These are phyloP conservation scores for Pseudopithomyces maydicus DNA, from an alignment of 2,329 filamentous ascomycete genomes.

Conservation along the genomic window DNA sequence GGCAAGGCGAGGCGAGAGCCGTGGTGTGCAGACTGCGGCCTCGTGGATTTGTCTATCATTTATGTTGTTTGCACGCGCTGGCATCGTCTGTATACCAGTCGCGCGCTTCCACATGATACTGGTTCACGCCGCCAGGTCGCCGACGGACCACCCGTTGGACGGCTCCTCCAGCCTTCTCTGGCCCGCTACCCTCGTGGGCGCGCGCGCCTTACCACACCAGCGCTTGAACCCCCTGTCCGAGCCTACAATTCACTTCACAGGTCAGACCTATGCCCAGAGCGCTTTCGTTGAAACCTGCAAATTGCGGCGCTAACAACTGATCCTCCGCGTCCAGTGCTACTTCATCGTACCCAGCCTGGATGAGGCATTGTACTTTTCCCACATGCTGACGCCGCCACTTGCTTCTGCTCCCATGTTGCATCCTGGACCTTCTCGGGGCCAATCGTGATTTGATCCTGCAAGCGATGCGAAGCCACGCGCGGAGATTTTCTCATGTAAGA, in stretches of 20 bases:
- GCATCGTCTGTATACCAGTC: slow-evolving; percentile 34
- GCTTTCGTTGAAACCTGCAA: slow-evolving; percentile 34
- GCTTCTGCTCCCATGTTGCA: slow-evolving; percentile 25
- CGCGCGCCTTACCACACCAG: slow-evolving; percentile 43
- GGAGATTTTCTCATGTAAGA: slow-evolving; percentile 26
- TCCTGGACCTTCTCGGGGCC: slow-evolving; percentile 20
- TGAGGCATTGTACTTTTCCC: slow-evolving; percentile 29
- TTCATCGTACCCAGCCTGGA: slow-evolving; percentile 23
- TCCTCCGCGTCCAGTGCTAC: slow-evolving; percentile 28
- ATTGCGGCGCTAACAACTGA: slow-evolving; percentile 37
- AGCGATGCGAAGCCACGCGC: slow-evolving; percentile 35
- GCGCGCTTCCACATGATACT: slow-evolving; percentile 44
- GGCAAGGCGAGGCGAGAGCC: too few relatives aligned
- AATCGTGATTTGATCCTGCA: slow-evolving; percentile 26
- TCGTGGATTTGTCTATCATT: slow-evolving; percentile 33
- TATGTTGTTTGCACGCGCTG: slow-evolving; percentile 45
- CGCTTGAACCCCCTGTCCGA: slow-evolving; percentile 28
- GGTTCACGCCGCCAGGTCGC: slow-evolving; percentile 27
- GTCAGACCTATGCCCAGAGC: slow-evolving; percentile 20
- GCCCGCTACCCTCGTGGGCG: slow-evolving; percentile 32
- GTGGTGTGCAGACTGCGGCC: slow-evolving; percentile 27
- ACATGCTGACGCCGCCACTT: slow-evolving; percentile 22
- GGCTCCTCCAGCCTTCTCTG: slow-evolving; percentile 33
- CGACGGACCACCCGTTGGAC: slow-evolving; percentile 32
- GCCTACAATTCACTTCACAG: slow-evolving; percentile 34